Percentiles rank a stretch among this genome's conserved stretches.
Evolutionary conservation across 352 stramenopile genomes (phyloP).

Genomic region (Globisporangium solare): DNA sequence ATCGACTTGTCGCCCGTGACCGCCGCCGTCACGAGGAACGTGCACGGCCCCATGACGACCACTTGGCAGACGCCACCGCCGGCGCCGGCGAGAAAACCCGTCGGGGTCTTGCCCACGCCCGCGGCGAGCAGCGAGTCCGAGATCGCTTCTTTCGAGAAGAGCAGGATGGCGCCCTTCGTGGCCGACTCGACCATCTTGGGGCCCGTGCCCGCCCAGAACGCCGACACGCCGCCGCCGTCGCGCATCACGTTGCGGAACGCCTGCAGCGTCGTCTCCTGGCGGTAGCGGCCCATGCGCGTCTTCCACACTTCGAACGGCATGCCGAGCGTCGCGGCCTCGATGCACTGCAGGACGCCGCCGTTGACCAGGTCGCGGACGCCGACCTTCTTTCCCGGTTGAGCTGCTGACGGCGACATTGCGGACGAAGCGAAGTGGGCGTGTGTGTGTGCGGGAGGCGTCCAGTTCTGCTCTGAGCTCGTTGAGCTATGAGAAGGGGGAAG

Average conservation of each 20-base stretch:
- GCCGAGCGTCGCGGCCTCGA: conserved; percentile 85
- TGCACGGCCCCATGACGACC: conserved; percentile 89
- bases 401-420: conserved; percentile 37
- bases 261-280: conserved; percentile 70
- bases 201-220: conserved; percentile 86
- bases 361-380: conserved; percentile 74
- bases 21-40: conserved; percentile 87
- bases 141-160: conserved; percentile 89
- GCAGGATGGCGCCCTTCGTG: conserved; percentile 86
- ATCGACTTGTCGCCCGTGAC: conserved; percentile 89
- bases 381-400: conserved; percentile 76
- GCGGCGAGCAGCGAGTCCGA: conserved; percentile 71
- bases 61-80: conserved; percentile 85
- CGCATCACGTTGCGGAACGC: conserved; percentile 88
- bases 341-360: conserved; percentile 80
- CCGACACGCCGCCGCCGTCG: conserved; percentile 67
- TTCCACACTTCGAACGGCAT: conserved; percentile 94
- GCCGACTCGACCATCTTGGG: conserved; percentile 91
- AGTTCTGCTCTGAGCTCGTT: conserved; percentile 12
- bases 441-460: not conserved
- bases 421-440: not conserved
- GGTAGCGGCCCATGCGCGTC: conserved; percentile 89
- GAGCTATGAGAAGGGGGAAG: not conserved
- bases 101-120: conserved; percentile 56
- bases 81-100: conserved; percentile 79